These are phyloP conservation scores for Metschnikowia peoriensis DNA, from an alignment of 805 yeast genomes.

Conservation along the genomic window DNA sequence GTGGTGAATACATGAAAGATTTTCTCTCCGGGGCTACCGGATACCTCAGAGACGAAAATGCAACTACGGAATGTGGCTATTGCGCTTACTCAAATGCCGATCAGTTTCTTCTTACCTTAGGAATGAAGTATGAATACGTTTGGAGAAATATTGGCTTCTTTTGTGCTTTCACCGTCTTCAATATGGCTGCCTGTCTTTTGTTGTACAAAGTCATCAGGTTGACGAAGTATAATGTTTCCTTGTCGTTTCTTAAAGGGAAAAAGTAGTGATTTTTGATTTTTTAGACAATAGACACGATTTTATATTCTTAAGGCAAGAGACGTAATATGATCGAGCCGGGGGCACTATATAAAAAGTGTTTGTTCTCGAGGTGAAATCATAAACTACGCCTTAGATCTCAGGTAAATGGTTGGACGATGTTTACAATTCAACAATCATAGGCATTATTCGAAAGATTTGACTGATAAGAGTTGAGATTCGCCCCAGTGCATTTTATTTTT, in stretches of 20 bases:
- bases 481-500: no score
- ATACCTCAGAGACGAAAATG: slow-evolving; percentile 12
- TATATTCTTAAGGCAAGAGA: no score
- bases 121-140: slow-evolving; percentile 12
- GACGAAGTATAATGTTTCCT: slow-evolving; percentile 9
- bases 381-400: no score
- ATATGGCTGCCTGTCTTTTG: slow-evolving; percentile 13
- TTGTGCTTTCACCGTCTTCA: slow-evolving; percentile 14
- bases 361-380: no score
- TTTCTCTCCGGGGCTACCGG: slow-evolving; percentile 11
- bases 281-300: no score
- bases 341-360: no score
- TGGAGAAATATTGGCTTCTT: slow-evolving; percentile 18
- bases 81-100: slow-evolving; percentile 13
- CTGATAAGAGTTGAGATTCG: no score
- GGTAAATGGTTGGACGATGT: no score
- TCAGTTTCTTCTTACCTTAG: slow-evolving; percentile 9
- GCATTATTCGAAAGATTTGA: no score
- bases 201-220: slow-evolving; percentile 14
- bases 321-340: no score
- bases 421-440: no score
- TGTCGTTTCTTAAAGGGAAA: slow-evolving; percentile 6
- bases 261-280: slow-evolving; percentile 1
- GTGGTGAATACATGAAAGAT: slow-evolving; percentile 13
- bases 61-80: slow-evolving; percentile 14